Evolutionary conservation across 495 filamentous ascomycete species (phyloP).

Genomic region (Terfezia claveryi): DNA sequence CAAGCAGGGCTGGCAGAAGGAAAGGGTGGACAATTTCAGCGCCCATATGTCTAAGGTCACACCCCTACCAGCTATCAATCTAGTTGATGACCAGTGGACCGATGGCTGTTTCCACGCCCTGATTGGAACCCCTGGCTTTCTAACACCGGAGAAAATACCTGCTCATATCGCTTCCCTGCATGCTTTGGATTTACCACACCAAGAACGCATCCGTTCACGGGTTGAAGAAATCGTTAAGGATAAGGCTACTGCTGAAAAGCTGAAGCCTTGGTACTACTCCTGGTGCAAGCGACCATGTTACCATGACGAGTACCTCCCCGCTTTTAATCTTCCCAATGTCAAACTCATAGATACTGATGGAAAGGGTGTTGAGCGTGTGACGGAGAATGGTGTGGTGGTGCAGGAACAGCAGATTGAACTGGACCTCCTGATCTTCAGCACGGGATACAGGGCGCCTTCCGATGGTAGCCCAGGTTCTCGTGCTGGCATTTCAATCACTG

Average conservation of each 20-base stretch:
- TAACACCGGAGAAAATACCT: constrained; percentile 20
- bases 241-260: too few relatives aligned
- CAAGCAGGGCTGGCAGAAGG: too few relatives aligned
- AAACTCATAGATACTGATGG: constrained; percentile 33
- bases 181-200: constrained; percentile 9
- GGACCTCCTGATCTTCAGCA: constrained; percentile 29
- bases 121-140: not conserved
- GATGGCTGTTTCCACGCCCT: too few relatives aligned
- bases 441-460: constrained; percentile 25
- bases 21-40: too few relatives aligned
- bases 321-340: constrained; percentile 26
- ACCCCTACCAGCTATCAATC: too few relatives aligned
- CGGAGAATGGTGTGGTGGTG: constrained; percentile 21
- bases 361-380: constrained; percentile 26
- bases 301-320: constrained; percentile 20
- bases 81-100: not conserved
- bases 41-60: too few relatives aligned
- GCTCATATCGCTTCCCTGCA: constrained; percentile 20
- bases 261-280: too few relatives aligned
- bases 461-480: constrained; percentile 19
- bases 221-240: too few relatives aligned
- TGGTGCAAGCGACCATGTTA: too few relatives aligned
- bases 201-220: too few relatives aligned
- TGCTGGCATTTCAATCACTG: constrained; percentile 23
- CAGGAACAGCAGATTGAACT: constrained; percentile 23